Evolutionary conservation across 2,329 filamentous ascomycete genomes (phyloP).

Genomic region (Boeremia lycopersici): DNA sequence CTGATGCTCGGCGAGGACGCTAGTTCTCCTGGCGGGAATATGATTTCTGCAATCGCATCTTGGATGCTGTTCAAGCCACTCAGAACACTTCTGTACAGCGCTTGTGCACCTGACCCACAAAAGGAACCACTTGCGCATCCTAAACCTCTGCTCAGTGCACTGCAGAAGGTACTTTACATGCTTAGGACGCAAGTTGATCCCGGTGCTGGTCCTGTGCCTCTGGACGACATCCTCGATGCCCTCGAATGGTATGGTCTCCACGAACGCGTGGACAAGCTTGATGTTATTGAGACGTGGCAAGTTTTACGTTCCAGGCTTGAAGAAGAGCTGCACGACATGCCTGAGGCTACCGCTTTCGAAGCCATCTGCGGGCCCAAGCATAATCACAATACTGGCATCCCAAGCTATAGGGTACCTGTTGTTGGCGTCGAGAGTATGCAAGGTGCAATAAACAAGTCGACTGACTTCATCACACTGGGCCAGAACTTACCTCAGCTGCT

Average conservation of each 20-base stretch:
- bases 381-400: conserved; percentile 41
- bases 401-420: conserved; percentile 45
- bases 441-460: conserved; percentile 47
- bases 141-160: conserved; percentile 57
- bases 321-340: conserved; percentile 57
- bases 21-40: conserved; percentile 45
- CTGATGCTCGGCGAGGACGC: conserved; percentile 43
- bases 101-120: conserved; percentile 55
- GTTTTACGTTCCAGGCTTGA: conserved; percentile 58
- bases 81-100: conserved; percentile 59
- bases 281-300: conserved; percentile 63
- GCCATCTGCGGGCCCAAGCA: conserved; percentile 55
- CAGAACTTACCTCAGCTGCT: conserved; percentile 55
- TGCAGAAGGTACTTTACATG: conserved; percentile 60
- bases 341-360: conserved; percentile 48
- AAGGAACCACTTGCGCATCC: conserved; percentile 54
- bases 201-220: conserved; percentile 38
- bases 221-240: conserved; percentile 46
- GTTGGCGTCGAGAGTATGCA: conserved; percentile 48
- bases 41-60: conserved; percentile 62
- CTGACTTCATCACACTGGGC: conserved; percentile 28
- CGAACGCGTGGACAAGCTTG: conserved; percentile 49
- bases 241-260: conserved; percentile 51
- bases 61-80: conserved; percentile 67
- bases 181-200: conserved; percentile 53